phyloP scores from a whole-genome alignment of 2,329 filamentous ascomycete species.

The Arthrobotrys iridis region DNA sequence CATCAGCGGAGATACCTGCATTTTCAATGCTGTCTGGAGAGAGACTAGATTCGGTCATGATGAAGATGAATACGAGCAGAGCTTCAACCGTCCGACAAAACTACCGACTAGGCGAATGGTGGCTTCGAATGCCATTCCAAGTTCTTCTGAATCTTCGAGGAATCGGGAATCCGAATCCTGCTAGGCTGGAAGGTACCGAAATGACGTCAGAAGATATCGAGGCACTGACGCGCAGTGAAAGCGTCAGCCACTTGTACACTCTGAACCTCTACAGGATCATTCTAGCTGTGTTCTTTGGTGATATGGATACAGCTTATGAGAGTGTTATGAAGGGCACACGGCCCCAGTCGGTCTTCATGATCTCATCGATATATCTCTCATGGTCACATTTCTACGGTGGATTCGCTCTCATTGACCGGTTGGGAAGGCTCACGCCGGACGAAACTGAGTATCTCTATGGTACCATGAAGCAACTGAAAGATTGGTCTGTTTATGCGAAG shows the following conservation, averaged over 20 bases:
- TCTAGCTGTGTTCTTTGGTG: conserved; percentile 56
- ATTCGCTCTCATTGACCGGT: conserved; percentile 56
- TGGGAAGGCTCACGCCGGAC: conserved; percentile 54
- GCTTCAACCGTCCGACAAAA: conserved; percentile 57
- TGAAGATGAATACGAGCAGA: conserved; percentile 57
- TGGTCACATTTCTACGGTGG: conserved; percentile 58
- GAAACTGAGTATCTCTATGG: conserved; percentile 55
- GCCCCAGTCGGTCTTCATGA: conserved; percentile 48
- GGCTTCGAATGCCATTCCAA: conserved; percentile 58
- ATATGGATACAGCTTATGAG: conserved; percentile 57
- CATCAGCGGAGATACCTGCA: conserved; percentile 57
- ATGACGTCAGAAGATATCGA: conserved; percentile 55
- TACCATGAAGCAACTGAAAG: conserved; percentile 56
- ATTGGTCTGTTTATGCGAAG: conserved; percentile 56
- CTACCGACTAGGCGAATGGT: conserved; percentile 58
- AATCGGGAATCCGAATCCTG: conserved; percentile 57
- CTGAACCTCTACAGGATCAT: conserved; percentile 58
- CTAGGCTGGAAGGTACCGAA: conserved; percentile 56
- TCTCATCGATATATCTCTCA: conserved; percentile 55
- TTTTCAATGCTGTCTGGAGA: conserved; percentile 58
- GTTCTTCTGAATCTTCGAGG: conserved; percentile 58
- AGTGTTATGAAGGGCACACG: conserved; percentile 56
- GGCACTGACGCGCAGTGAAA: conserved; percentile 55
- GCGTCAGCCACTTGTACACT: conserved; percentile 58
- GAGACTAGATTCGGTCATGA: conserved; percentile 53